These are phyloP conservation scores for Crassisporium funariophilum DNA, from an alignment of 768 basidiomycete species.

Conservation along the genomic window DNA sequence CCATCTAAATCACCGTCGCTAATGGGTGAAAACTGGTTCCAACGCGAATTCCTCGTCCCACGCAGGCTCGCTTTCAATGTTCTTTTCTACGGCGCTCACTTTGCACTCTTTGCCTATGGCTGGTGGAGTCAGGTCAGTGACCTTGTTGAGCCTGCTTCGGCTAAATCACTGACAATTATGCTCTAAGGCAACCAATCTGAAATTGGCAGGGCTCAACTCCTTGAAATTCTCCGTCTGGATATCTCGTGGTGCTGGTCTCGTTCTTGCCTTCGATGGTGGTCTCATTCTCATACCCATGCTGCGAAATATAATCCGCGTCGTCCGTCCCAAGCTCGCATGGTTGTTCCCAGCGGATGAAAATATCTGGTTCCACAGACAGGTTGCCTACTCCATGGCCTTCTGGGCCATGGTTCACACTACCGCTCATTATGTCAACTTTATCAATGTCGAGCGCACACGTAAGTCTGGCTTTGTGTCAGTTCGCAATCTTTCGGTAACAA, in stretches of 20 bases:
- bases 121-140: conserved; percentile 78
- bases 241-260: conserved; percentile 90
- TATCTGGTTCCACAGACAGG: conserved; percentile 94
- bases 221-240: conserved; percentile 86
- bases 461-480: conserved; percentile 26
- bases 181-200: conserved; percentile 56
- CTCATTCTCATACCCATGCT: conserved; percentile 89
- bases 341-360: conserved; percentile 92
- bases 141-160: neutral
- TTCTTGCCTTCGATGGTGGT: conserved; percentile 83
- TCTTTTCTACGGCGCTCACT: conserved; percentile 79
- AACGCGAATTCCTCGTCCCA: conserved; percentile 63
- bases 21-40: conserved; percentile 76
- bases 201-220: conserved; percentile 74
- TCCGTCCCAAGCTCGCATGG: conserved; percentile 81
- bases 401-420: conserved; percentile 93
- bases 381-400: conserved; percentile 93
- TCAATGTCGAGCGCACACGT: conserved; percentile 90
- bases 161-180: conserved; percentile 5
- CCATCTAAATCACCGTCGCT: conserved; percentile 24
- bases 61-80: conserved; percentile 73
- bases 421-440: conserved; percentile 92
- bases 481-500: neutral
- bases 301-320: conserved; percentile 81
- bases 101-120: conserved; percentile 79